Conservation (phyloP, 1,284 basidiomycete species). For the Leccinum pachyderme region DNA sequence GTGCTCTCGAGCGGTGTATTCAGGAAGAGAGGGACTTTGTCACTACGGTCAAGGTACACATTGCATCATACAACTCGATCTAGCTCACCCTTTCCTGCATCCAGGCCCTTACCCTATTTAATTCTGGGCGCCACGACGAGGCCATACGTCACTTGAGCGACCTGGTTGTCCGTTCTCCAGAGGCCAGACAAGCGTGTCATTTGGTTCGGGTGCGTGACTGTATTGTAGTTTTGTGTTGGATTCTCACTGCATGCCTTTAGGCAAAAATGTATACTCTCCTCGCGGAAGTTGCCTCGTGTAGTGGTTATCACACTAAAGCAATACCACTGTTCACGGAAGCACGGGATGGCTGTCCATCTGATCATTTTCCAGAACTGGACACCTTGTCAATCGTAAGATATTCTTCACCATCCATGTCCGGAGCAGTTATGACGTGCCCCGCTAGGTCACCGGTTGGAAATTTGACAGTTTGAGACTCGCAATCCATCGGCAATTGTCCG, state of each 20-base stretch:
- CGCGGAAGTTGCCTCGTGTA: slow-evolving; percentile 6
- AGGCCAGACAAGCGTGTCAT: background rate
- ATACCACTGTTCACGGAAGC: slow-evolving; percentile 4
- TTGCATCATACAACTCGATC: background rate
- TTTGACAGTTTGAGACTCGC: slow-evolving; percentile 12
- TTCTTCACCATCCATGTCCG: background rate
- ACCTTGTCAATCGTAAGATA: slow-evolving; percentile 16
- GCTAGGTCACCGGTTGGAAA: slow-evolving; percentile 23
- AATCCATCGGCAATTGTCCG: slow-evolving; percentile 11
- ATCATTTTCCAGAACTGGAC: slow-evolving; percentile 1
- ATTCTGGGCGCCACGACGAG: slow-evolving; percentile 1
- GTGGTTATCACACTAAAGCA: slow-evolving; percentile 1
- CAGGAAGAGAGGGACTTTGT: slow-evolving; percentile 10
- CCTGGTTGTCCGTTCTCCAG: slow-evolving; percentile 6
- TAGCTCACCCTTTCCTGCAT: background rate
- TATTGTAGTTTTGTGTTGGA: background rate
- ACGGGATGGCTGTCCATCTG: slow-evolving; percentile 12
- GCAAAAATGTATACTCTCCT: slow-evolving; percentile 17
- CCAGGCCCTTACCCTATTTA: slow-evolving; percentile 18
- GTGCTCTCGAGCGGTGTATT: slow-evolving; percentile 4
- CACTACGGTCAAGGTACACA: slow-evolving; percentile 19
- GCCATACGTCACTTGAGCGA: slow-evolving; percentile 3
- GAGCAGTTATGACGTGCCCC: background rate
- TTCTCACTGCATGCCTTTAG: slow-evolving; percentile 5
- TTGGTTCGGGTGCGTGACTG: slow-evolving; percentile 15